Evolutionary conservation across 306 rosid genomes (phyloP).

Genomic region (Prunus persica): DNA sequence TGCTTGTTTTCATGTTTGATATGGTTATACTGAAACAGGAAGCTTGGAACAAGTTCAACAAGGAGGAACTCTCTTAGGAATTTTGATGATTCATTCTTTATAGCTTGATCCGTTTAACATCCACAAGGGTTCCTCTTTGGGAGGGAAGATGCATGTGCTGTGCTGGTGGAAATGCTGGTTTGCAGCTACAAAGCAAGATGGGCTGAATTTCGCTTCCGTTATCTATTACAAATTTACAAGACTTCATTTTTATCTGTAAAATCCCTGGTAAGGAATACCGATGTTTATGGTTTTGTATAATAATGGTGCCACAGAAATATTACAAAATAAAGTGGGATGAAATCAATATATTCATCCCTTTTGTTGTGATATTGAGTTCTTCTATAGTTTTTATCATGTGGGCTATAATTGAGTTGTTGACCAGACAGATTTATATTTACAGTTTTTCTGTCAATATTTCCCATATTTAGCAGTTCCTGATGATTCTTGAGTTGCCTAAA

Average conservation of each 20-base stretch:
- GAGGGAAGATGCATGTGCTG: slow-evolving; percentile 18
- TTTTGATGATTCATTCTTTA: not conserved
- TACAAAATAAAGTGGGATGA: not conserved
- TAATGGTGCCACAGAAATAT: not conserved
- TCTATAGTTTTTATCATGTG: not conserved
- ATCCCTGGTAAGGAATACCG: not conserved
- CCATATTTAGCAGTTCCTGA: not conserved
- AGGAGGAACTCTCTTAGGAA: slow-evolving; percentile 68
- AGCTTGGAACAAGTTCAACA: slow-evolving; percentile 77
- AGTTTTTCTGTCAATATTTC: not conserved
- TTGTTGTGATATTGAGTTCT: not conserved
- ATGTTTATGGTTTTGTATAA: not conserved
- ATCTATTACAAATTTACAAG: not conserved
- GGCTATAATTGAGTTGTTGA: not conserved
- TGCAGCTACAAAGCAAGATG: not conserved
- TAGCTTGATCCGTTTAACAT: slow-evolving; percentile 4
- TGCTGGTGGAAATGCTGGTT: slow-evolving; percentile 13
- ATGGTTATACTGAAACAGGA: slow-evolving; percentile 54
- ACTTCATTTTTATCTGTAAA: not conserved
- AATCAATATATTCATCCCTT: not conserved
- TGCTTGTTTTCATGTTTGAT: not conserved
- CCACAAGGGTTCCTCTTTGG: slow-evolving; percentile 1
- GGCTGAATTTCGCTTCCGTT: not conserved
- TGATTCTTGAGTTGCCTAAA: too few relatives aligned
- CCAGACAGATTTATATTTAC: not conserved